Evolutionary conservation across 768 basidiomycete genomes (phyloP).

Genomic region (Suillus fuscotomentosus): DNA sequence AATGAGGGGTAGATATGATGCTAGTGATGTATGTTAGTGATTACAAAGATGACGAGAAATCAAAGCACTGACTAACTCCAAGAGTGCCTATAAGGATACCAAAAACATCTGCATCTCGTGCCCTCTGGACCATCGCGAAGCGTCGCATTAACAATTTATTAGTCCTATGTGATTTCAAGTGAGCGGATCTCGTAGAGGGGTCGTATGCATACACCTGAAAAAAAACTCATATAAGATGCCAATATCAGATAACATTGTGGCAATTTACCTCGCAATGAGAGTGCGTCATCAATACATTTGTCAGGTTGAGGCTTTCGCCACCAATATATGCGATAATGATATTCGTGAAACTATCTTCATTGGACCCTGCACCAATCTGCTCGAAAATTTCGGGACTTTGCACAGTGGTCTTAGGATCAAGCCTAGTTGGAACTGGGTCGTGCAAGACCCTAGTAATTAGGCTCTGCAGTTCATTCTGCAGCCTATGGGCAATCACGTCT

Average conservation of each 20-base stretch:
- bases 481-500: neutral
- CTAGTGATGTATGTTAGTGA: slow-evolving; percentile 33
- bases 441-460: slow-evolving; percentile 34
- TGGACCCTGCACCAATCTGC: neutral
- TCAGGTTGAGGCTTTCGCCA: slow-evolving; percentile 72
- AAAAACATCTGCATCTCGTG: slow-evolving; percentile 89
- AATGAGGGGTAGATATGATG: slow-evolving; percentile 85
- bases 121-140: slow-evolving; percentile 83
- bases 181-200: slow-evolving; percentile 45
- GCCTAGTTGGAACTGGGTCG: slow-evolving; percentile 29
- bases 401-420: slow-evolving; percentile 12
- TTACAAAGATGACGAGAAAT: neutral
- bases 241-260: neutral
- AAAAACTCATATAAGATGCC: neutral
- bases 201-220: slow-evolving; percentile 76
- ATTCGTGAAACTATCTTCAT: neutral
- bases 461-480: neutral
- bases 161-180: slow-evolving; percentile 63
- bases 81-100: slow-evolving; percentile 95
- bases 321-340: slow-evolving; percentile 62
- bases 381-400: neutral
- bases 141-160: slow-evolving; percentile 88
- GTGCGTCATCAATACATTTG: slow-evolving; percentile 86
- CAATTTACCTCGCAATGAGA: slow-evolving; percentile 54
- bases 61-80: slow-evolving; percentile 64